A percentile compares a stretch with the other conserved stretches of the same genome.
Evolutionary conservation across 495 filamentous ascomycete genomes (phyloP).

Genomic region (Penicillium waksmanii): DNA sequence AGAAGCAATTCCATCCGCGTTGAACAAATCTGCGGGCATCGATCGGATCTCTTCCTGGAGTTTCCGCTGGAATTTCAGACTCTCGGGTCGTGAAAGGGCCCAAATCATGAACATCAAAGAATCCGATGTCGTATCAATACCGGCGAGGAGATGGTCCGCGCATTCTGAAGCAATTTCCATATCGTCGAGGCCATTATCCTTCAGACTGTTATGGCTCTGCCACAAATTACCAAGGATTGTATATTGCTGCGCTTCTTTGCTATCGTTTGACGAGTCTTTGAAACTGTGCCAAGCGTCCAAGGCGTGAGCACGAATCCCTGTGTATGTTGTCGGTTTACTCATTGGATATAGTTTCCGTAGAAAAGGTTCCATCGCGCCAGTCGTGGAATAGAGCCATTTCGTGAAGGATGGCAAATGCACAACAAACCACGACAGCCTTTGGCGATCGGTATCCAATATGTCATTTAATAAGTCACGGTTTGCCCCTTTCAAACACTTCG

Average conservation of each 20-base stretch:
- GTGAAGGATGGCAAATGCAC: conserved; percentile 10
- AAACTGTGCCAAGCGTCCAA: background rate
- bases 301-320: conserved; percentile 5
- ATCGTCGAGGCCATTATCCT: conserved; percentile 5
- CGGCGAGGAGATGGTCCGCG: conserved; percentile 16
- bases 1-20: conserved; percentile 35
- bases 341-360: conserved; percentile 3
- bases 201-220: background rate
- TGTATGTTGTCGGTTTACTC: conserved; percentile 9
- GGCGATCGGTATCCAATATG: conserved; percentile 3
- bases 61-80: conserved; percentile 28
- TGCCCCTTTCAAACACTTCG: background rate
- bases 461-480: conserved; percentile 2
- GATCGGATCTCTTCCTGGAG: conserved; percentile 28
- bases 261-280: conserved; percentile 4
- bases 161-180: conserved; percentile 19
- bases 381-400: conserved; percentile 10
- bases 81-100: conserved; percentile 33
- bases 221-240: background rate
- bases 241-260: conserved; percentile 4
- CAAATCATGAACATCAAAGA: conserved; percentile 43
- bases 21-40: background rate
- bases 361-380: background rate
- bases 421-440: conserved; percentile 2
- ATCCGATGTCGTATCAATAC: conserved; percentile 30